phyloP scores from a whole-genome alignment of 78 protist species.

The Creolimax fragrantissima region DNA sequence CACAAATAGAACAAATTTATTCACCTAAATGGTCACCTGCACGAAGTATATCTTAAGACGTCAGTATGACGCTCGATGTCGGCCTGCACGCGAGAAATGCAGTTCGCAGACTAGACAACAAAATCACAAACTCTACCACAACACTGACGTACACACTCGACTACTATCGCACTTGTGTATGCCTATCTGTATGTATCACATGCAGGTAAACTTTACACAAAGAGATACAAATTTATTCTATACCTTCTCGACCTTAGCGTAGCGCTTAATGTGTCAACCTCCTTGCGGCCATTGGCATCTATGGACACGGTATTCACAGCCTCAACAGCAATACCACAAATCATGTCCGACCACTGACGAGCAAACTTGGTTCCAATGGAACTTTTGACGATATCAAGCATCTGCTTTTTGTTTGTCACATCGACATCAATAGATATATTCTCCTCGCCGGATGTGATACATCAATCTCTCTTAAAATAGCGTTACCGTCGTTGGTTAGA shows the following conservation, averaged over 20 bases:
- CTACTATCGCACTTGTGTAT: too few relatives aligned
- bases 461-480: slow-evolving; percentile 84
- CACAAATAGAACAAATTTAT: too few relatives aligned
- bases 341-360: slow-evolving; percentile 45
- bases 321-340: slow-evolving; percentile 88
- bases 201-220: too few relatives aligned
- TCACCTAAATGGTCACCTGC: too few relatives aligned
- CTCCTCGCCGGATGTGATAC: slow-evolving; percentile 85
- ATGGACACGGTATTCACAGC: slow-evolving; percentile 84
- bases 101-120: too few relatives aligned
- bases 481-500: slow-evolving; percentile 98
- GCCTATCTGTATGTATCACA: too few relatives aligned
- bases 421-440: slow-evolving; percentile 53
- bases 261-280: slow-evolving; percentile 94
- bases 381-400: slow-evolving; percentile 55
- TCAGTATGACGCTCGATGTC: too few relatives aligned
- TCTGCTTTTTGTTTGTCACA: slow-evolving; percentile 60
- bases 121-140: too few relatives aligned
- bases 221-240: too few relatives aligned
- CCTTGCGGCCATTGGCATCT: slow-evolving; percentile 53
- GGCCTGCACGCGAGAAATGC: too few relatives aligned
- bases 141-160: too few relatives aligned
- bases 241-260: slow-evolving; percentile 84
- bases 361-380: slow-evolving; percentile 83
- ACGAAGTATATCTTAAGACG: too few relatives aligned